Conservation (phyloP, 306 rosid genomes). For the Quercus glauca region DNA sequence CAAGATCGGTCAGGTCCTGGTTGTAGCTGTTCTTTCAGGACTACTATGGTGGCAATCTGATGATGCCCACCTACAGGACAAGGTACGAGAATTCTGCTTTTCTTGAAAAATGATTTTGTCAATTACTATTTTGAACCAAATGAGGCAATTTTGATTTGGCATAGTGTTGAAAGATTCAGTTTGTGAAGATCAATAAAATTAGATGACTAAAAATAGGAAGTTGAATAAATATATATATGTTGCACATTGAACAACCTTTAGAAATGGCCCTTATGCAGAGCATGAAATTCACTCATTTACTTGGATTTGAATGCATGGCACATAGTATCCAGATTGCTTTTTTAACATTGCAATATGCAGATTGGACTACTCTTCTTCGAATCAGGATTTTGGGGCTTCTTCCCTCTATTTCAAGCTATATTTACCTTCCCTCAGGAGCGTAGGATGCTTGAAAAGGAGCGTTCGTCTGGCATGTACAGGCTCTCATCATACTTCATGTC, state of each 20-base stretch:
- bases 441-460: constrained; percentile 57
- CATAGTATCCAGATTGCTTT: no score
- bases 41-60: constrained; percentile 63
- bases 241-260: no score
- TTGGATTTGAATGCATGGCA: neutral
- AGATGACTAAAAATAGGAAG: no score
- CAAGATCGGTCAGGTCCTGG: constrained; percentile 44
- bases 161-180: neutral
- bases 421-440: constrained; percentile 67
- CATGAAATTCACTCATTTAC: no score
- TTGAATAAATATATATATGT: no score
- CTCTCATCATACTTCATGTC: constrained; percentile 73
- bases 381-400: constrained; percentile 55
- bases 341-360: constrained; percentile 28
- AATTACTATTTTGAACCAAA: neutral
- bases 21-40: constrained; percentile 53
- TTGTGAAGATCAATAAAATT: neutral
- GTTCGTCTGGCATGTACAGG: constrained; percentile 68
- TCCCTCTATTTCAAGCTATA: constrained; percentile 58
- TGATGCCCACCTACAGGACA: constrained; percentile 55
- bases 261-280: no score
- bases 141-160: neutral
- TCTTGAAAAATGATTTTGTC: neutral
- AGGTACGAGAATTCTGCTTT: constrained; percentile 35
- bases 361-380: constrained; percentile 53